phyloP scores from a whole-genome alignment of 2,329 filamentous ascomycete species.

The Fusarium incarnatum region DNA sequence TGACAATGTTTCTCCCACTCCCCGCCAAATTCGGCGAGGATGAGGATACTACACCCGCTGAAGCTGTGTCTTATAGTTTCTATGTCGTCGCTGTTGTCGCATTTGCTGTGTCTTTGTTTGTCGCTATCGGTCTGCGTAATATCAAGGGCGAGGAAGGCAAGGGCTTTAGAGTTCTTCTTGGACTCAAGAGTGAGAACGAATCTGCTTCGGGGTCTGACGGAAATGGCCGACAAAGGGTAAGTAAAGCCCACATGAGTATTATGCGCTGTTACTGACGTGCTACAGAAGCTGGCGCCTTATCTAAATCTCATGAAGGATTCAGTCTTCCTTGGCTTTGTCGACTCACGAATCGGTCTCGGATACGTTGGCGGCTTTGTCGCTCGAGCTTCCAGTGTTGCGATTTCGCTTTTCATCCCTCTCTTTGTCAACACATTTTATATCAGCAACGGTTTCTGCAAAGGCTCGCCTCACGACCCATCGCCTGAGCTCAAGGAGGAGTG shows the following conservation, averaged over 20 bases:
- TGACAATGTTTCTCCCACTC: constrained; percentile 85
- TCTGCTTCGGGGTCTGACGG: constrained; percentile 30
- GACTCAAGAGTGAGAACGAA: constrained; percentile 49
- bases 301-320: constrained; percentile 71
- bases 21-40: constrained; percentile 81
- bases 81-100: constrained; percentile 85
- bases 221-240: constrained; percentile 45
- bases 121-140: constrained; percentile 79
- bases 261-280: constrained; percentile 17
- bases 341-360: constrained; percentile 83
- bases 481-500: constrained; percentile 88
- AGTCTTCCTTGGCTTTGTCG: constrained; percentile 76
- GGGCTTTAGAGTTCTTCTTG: constrained; percentile 71
- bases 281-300: constrained; percentile 63
- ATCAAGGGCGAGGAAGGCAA: constrained; percentile 82
- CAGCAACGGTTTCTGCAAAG: constrained; percentile 79
- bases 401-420: constrained; percentile 93
- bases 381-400: constrained; percentile 91
- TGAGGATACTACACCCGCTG: constrained; percentile 75
- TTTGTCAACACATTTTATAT: constrained; percentile 94
- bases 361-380: constrained; percentile 97
- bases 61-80: constrained; percentile 85
- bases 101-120: constrained; percentile 77
- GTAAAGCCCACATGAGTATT: neutral
- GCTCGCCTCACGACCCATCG: constrained; percentile 70